Evolutionary conservation across 495 filamentous ascomycete species (phyloP).

Genomic region (Saxophila tyrrhenica): DNA sequence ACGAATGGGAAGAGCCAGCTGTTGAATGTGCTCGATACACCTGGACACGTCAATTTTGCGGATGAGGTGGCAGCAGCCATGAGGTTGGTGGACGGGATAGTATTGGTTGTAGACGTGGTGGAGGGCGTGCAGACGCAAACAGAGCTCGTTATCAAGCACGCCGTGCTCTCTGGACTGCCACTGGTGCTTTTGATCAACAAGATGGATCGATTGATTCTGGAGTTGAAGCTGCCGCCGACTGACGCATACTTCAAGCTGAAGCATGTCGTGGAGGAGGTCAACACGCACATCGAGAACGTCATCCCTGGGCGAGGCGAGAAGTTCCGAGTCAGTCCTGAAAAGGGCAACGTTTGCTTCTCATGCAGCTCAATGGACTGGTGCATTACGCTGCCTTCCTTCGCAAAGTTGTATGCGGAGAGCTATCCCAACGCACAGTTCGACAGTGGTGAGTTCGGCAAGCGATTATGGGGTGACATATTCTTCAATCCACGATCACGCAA

Average conservation of each 20-base stretch:
- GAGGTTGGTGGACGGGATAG: conserved; percentile 81
- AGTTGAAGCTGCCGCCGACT: conserved; percentile 85
- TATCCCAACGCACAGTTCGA: conserved; percentile 58
- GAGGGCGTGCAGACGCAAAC: conserved; percentile 95
- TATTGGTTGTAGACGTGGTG: conserved; percentile 92
- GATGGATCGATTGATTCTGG: conserved; percentile 87
- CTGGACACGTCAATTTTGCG: conserved; percentile 95
- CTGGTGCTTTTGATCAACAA: conserved; percentile 91
- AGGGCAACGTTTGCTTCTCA: conserved; percentile 92
- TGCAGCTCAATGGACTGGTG: conserved; percentile 92
- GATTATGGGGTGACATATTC: conserved; percentile 95
- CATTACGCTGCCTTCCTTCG: conserved; percentile 85
- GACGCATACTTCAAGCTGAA: conserved; percentile 99
- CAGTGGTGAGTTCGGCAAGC: conserved; percentile 59
- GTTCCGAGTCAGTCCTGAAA: conserved; percentile 81
- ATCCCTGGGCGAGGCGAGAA: conserved; percentile 73
- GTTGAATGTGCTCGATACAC: conserved; percentile 89
- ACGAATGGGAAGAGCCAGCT: conserved; percentile 93
- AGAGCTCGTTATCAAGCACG: conserved; percentile 92
- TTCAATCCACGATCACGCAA: conserved; percentile 83
- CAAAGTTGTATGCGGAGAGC: conserved; percentile 88
- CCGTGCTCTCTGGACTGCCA: conserved; percentile 79
- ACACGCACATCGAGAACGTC: conserved; percentile 82
- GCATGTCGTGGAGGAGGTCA: conserved; percentile 94
- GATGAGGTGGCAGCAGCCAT: conserved; percentile 87